These are phyloP conservation scores for Diaporthe helianthi DNA, from an alignment of 2,329 filamentous ascomycete genomes.

Conservation along the genomic window DNA sequence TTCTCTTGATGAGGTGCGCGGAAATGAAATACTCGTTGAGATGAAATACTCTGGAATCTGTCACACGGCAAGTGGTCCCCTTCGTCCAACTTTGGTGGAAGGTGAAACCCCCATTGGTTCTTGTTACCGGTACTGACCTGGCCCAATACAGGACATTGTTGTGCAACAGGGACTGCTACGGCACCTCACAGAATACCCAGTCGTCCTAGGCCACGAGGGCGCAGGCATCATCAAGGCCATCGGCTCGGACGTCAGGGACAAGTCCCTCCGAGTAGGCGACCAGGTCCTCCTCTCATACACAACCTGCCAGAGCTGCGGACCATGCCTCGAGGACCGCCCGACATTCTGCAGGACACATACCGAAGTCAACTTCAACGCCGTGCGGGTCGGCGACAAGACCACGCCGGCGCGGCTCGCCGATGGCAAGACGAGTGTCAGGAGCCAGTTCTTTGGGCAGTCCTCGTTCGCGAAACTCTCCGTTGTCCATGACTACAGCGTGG, in stretches of 20 bases:
- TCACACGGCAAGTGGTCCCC: conserved; percentile 16
- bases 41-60: conserved; percentile 33
- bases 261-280: conserved; percentile 43
- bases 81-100: background rate
- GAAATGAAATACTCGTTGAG: conserved; percentile 32
- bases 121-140: background rate
- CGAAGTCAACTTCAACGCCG: conserved; percentile 38
- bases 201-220: conserved; percentile 42
- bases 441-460: conserved; percentile 45
- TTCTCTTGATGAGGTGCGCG: conserved; percentile 27
- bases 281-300: conserved; percentile 46
- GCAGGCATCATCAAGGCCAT: conserved; percentile 41
- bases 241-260: conserved; percentile 39
- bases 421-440: conserved; percentile 35
- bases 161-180: conserved; percentile 40
- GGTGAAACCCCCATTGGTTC: background rate
- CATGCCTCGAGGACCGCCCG: conserved; percentile 41
- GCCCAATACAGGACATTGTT: conserved; percentile 38
- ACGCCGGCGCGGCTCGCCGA: conserved; percentile 34
- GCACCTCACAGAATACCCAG: conserved; percentile 38
- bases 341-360: conserved; percentile 41
- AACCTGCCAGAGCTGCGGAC: conserved; percentile 43
- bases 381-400: conserved; percentile 33
- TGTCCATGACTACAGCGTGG: conserved; percentile 38
- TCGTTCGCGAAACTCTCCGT: conserved; percentile 41